Conservation (phyloP, 2,329 filamentous ascomycete species). For the Myotisia sp. region DNA sequence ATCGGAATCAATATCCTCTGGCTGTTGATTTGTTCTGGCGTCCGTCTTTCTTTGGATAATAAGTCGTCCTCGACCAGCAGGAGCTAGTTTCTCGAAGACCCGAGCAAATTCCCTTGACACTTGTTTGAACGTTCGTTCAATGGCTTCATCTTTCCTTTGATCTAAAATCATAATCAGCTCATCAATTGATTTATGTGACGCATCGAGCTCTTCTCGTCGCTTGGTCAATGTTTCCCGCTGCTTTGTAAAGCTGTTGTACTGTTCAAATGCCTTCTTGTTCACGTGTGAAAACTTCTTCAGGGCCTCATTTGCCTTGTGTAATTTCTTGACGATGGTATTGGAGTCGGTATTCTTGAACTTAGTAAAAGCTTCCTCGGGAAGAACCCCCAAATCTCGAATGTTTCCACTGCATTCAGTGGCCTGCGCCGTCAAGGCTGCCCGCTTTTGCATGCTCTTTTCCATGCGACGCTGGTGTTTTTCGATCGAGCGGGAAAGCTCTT, state of each 20-base stretch:
- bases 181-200: slow-evolving; percentile 73
- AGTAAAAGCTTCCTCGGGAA: slow-evolving; percentile 85
- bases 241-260: slow-evolving; percentile 92
- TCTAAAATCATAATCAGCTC: slow-evolving; percentile 86
- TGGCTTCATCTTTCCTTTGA: slow-evolving; percentile 91
- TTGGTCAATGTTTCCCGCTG: slow-evolving; percentile 77
- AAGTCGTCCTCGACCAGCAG: slow-evolving; percentile 77
- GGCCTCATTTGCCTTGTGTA: slow-evolving; percentile 83
- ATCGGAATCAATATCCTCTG: slow-evolving; percentile 54
- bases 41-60: slow-evolving; percentile 88
- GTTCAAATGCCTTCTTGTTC: slow-evolving; percentile 99
- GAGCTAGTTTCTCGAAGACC: slow-evolving; percentile 90
- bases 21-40: slow-evolving; percentile 43
- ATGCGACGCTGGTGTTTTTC: slow-evolving; percentile 77
- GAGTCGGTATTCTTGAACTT: slow-evolving; percentile 76
- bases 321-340: slow-evolving; percentile 55
- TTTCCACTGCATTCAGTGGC: slow-evolving; percentile 71
- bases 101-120: slow-evolving; percentile 84
- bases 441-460: slow-evolving; percentile 83
- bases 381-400: slow-evolving; percentile 80
- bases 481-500: slow-evolving; percentile 62
- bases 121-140: slow-evolving; percentile 96
- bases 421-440: slow-evolving; percentile 62
- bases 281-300: slow-evolving; percentile 95
- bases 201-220: slow-evolving; percentile 73